Conservation (phyloP, 164 flowering plant genomes). For the Tetrastigma voinierianum region DNA sequence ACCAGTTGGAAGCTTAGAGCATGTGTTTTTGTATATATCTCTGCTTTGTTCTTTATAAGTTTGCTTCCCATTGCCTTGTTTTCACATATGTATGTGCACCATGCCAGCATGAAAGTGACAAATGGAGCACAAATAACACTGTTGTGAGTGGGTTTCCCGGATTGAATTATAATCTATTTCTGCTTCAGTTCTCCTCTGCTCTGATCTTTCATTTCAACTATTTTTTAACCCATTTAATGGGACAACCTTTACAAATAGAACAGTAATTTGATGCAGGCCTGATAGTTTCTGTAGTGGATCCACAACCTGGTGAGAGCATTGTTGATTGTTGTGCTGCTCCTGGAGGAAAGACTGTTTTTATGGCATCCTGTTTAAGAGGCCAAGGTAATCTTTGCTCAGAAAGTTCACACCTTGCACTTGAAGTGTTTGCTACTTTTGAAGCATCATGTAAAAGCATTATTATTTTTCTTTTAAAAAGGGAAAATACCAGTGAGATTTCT, state of each 20-base stretch:
- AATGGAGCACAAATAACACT: no score
- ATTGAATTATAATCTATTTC: no score
- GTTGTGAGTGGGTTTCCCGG: no score
- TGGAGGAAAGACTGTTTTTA: conserved; percentile 92
- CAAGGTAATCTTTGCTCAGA: conserved; percentile 40
- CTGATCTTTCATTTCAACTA: background rate
- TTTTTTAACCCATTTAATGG: background rate
- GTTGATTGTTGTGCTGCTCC: conserved; percentile 97
- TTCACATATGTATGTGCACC: no score
- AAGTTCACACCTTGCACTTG: background rate
- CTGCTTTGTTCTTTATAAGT: no score
- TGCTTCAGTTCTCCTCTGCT: no score
- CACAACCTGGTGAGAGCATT: conserved; percentile 78
- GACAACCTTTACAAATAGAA: background rate
- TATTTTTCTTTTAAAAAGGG: background rate
- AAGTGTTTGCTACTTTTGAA: background rate
- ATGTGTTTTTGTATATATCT: no score
- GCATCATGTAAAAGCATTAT: no score
- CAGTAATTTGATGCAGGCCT: conserved; percentile 47
- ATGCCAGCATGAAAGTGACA: no score
- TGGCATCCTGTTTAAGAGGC: conserved; percentile 74
- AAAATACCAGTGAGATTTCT: background rate
- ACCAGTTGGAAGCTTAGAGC: no score
- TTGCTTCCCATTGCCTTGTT: no score
- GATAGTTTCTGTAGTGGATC: conserved; percentile 78